These are phyloP conservation scores for Crucihimalaya himalaica DNA, from an alignment of 345 rosid genomes.

Conservation along the genomic window DNA sequence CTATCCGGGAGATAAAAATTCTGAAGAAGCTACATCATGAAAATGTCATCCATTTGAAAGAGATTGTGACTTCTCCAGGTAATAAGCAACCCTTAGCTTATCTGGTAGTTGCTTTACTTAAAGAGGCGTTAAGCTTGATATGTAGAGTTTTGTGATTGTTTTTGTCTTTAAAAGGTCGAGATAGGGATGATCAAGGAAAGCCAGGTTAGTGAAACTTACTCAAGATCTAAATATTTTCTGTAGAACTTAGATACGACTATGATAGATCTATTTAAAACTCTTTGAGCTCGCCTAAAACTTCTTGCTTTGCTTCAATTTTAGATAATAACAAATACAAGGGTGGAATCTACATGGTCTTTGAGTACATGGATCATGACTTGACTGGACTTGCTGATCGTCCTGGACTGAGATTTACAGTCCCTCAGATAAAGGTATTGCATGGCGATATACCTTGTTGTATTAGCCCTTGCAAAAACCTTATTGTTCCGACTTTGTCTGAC, in stretches of 20 bases:
- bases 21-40: slow-evolving; percentile 59
- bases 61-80: slow-evolving; percentile 59
- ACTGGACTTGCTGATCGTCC: slow-evolving; percentile 97
- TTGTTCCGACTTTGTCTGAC: slow-evolving; percentile 34
- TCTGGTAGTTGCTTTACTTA: neutral
- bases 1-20: slow-evolving; percentile 58
- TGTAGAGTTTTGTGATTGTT: neutral
- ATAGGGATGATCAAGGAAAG: slow-evolving; percentile 80
- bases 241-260: neutral
- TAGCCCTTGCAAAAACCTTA: slow-evolving; percentile 24
- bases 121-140: slow-evolving; percentile 1
- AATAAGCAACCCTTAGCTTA: neutral
- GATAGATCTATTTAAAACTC: neutral
- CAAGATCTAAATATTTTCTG: neutral
- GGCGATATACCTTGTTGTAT: slow-evolving; percentile 34
- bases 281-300: neutral
- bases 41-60: slow-evolving; percentile 56
- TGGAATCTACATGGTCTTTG: slow-evolving; percentile 96
- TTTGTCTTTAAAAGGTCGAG: slow-evolving; percentile 58
- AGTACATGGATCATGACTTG: slow-evolving; percentile 98
- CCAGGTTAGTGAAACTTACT: slow-evolving; percentile 49
- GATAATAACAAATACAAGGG: slow-evolving; percentile 97
- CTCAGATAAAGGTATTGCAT: slow-evolving; percentile 81
- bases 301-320: slow-evolving; percentile 30
- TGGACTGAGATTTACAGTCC: slow-evolving; percentile 87